Percentiles rank a stretch among this genome's conserved stretches.
phyloP scores from a whole-genome alignment of 768 basidiomycete species.

The Xerocomellus chrysenteron region DNA sequence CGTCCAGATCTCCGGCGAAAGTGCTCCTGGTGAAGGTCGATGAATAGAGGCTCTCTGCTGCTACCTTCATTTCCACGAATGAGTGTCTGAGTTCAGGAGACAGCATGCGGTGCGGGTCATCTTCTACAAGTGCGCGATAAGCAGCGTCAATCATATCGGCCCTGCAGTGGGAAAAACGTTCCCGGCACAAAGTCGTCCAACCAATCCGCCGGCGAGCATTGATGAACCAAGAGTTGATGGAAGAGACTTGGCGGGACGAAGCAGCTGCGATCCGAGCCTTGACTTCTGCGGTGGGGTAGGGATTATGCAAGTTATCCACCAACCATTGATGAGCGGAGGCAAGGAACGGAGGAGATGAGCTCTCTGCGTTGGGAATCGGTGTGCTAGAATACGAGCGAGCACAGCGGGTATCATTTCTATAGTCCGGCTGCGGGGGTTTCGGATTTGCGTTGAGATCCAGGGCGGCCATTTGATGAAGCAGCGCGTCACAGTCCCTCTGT shows the following conservation, averaged over 20 bases:
- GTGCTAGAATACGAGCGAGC: no score
- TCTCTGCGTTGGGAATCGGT: neutral
- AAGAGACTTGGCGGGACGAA: constrained; percentile 20
- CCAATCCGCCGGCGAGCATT: constrained; percentile 50
- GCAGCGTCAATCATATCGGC: constrained; percentile 31
- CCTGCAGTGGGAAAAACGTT: constrained; percentile 24
- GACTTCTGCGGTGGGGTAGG: constrained; percentile 43
- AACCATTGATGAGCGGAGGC: constrained; percentile 40
- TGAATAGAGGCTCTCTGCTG: constrained; percentile 33
- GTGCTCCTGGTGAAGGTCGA: constrained; percentile 27
- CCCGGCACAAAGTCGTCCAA: constrained; percentile 45
- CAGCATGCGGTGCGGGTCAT: constrained; percentile 13
- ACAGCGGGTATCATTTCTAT: no score
- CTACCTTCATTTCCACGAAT: constrained; percentile 32
- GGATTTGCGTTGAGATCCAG: neutral
- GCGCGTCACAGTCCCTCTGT: constrained; percentile 6
- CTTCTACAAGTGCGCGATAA: constrained; percentile 26
- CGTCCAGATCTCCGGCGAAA: constrained; percentile 29
- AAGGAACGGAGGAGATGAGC: neutral
- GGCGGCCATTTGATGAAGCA: constrained; percentile 1
- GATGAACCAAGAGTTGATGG: constrained; percentile 49
- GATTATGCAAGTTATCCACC: constrained; percentile 46
- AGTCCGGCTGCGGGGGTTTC: neutral
- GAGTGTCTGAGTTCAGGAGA: constrained; percentile 19
- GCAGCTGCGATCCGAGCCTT: constrained; percentile 25